Evolutionary conservation across 805 yeast genomes (phyloP), one percentile per base, ranked within the genome.

Genomic region (Martiniozyma abietophila): DNA sequence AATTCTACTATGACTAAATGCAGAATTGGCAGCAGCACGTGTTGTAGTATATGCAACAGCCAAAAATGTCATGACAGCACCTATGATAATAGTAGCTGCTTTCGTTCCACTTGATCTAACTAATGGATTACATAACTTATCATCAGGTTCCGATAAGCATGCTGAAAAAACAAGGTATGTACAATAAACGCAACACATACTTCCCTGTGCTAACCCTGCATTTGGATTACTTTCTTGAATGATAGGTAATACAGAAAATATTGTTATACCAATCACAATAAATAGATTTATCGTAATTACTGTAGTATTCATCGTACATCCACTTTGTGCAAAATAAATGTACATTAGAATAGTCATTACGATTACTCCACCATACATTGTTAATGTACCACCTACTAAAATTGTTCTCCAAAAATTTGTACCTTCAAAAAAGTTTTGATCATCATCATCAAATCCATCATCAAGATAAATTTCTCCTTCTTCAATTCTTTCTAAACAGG

Each of bases 21-120:
- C 75, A 10, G 82, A 74, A 39, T 76, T 77, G 2, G 89, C 86
- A 5, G 96, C 98, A 1, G 97, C 98, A 44, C 97, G 72, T 1
- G 96, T 86, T 0, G 98, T 92, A 2, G 98, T 92, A 54, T 92
- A 94, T 0, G 96, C 96, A 43, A 92, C 82, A 0, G 99, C 96
- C 34, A 84, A 67, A 51, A 92, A 85, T 0, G 99, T 92, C 63
- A 94, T 86, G 12, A 86, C 60, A 0, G 97, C 96, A 12, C 97
- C 97, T 34, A 92, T 52, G 2, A 92, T 72, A 35, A 88, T 77
- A 40, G 94, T 80, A 15, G 85, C 74, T 3, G 94, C 85, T 48
- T 97, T 72, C 1, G 98, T 86, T 4, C 96, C 95, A 35, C 74
- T 68, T 5, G 94, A 82, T 45, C 97, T 71, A 12, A 89, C 76